Evolutionary conservation across 441 rosid species (phyloP).

Genomic region (Populus hybrid): DNA sequence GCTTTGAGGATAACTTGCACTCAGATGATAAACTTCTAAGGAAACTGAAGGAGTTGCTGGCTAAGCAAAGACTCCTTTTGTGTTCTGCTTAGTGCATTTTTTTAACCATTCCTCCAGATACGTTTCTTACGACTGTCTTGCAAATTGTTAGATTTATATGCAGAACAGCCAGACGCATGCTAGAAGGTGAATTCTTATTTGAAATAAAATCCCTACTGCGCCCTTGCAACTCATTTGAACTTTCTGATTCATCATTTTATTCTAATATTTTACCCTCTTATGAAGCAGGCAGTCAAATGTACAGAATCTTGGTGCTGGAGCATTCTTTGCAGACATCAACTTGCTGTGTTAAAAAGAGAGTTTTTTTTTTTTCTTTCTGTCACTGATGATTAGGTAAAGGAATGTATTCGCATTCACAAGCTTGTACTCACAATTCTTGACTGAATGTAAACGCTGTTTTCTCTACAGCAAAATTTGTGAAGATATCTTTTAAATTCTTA

Average conservation of each 20-base stretch:
- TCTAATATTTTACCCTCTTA: not conserved
- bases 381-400: not conserved
- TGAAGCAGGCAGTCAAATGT: not conserved
- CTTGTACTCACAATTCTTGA: not conserved
- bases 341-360: not conserved
- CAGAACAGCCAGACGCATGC: not conserved
- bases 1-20: slow-evolving; percentile 54
- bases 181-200: not conserved
- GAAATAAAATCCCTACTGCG: not conserved
- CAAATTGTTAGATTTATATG: not conserved
- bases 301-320: not conserved
- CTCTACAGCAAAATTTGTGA: not conserved
- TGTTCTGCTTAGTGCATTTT: slow-evolving; percentile 42
- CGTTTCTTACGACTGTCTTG: not conserved
- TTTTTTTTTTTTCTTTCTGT: not conserved
- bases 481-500: no score
- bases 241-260: not conserved
- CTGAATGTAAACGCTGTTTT: not conserved
- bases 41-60: slow-evolving; percentile 63
- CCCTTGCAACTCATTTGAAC: not conserved
- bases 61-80: slow-evolving; percentile 63
- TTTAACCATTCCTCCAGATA: not conserved
- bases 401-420: not conserved
- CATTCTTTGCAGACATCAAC: not conserved
- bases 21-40: slow-evolving; percentile 49